Evolutionary conservation across 257 asterid genomes (phyloP), one percentile per base, ranked within the genome.

Genomic region (Verbena officinalis): DNA sequence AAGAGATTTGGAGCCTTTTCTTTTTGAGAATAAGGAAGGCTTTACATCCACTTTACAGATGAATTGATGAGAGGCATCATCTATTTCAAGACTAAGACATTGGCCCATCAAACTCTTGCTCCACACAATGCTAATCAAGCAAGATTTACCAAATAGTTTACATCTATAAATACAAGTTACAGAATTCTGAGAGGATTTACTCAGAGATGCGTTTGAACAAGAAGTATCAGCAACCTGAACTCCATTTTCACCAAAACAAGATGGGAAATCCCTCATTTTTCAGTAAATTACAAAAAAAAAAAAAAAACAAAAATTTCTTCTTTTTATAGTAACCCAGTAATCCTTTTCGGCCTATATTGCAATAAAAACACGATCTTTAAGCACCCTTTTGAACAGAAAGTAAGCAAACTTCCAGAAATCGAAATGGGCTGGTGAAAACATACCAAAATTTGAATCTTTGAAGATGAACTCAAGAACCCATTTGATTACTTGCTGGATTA

Each of bases 191-290:
- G 88, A 83, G 40, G 84, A 55, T 82, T 87, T 92, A 65, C 74
- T 84, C 52, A 70, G 75, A 46, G 45, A 66, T 10, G 64, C 77
- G 67, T 76, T 70, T 10, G 93, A 82, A 74, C 88, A 85, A 23
- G 97, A 89, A 61, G 88, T 81, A 82, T 92, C 98, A 45, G 95
- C 96, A 39, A 92, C 96, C 69, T 89, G 98, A 71, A 92, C 95
- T 12, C 98, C 96, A 77, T 78, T 92, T 58, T 89, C 97, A 49
- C 98, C 93, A 67, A 87, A 92, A 67, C 98, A 92, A 73, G 98
- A 92, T 42, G 97, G 95, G 40, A 92, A 92, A 30, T 89, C 97
- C 84, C 95, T 89, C 97, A 92, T 70, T 78, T 70, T 70, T 13
- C 51, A 36, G 13, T 7, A 61, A 51, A 67, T 45, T 24, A 6